These are phyloP conservation scores for Salmacisia buchloeana DNA, from an alignment of 1,284 basidiomycete species.

Conservation along the genomic window DNA sequence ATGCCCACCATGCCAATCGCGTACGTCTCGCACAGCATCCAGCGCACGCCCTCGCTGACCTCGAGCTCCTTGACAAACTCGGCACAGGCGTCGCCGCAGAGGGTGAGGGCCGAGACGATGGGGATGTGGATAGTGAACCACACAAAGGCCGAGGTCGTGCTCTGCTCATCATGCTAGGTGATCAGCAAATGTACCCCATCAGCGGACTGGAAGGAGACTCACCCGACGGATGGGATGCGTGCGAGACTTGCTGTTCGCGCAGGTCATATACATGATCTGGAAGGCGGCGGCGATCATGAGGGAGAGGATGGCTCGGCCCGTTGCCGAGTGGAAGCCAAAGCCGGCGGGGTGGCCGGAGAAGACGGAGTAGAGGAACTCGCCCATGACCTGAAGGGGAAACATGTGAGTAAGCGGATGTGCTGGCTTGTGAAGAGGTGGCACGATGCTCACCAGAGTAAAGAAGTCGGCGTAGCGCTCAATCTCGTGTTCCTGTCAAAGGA, in stretches of 20 bases:
- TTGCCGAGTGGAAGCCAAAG: conserved; percentile 24
- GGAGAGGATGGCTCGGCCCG: conserved; percentile 27
- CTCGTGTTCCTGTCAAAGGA: conserved; percentile 29
- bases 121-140: conserved; percentile 33
- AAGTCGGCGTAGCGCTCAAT: conserved; percentile 40
- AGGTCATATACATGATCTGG: conserved; percentile 27
- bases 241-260: conserved; percentile 22
- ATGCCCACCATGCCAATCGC: conserved; percentile 30
- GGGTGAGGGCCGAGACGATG: conserved; percentile 29
- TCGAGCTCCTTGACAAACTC: conserved; percentile 31
- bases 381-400: background rate
- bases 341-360: conserved; percentile 27
- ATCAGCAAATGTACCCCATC: background rate
- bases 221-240: conserved; percentile 26
- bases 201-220: background rate
- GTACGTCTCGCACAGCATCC: conserved; percentile 31
- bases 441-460: conserved; percentile 24
- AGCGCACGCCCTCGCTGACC: conserved; percentile 25
- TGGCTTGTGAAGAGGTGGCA: background rate
- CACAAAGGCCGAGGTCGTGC: conserved; percentile 11
- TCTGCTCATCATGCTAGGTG: background rate
- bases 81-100: conserved; percentile 35
- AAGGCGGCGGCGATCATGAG: conserved; percentile 29
- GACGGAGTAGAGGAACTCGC: conserved; percentile 27
- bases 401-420: background rate